Conservation (phyloP, 371 early-diverging fungal genomes). For the Zancudomyces culisetae region DNA sequence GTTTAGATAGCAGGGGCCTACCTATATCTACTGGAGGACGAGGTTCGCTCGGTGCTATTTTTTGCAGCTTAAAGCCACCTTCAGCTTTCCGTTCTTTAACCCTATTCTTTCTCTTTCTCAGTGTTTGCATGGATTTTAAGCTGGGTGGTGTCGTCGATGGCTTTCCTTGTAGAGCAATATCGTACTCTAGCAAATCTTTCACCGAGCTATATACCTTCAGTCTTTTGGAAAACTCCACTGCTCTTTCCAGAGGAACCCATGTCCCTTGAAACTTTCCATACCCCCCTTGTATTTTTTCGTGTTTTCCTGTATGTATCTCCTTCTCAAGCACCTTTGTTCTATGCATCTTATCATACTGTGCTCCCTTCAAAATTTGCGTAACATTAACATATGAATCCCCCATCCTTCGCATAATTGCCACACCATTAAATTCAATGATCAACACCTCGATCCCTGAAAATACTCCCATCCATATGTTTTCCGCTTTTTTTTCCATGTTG, state of each 20-base stretch:
- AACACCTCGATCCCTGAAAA: constrained; percentile 85
- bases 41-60: not conserved
- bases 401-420: constrained; percentile 76
- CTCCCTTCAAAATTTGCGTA: constrained; percentile 88
- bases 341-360: constrained; percentile 69
- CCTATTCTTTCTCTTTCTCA: constrained; percentile 3
- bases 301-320: constrained; percentile 55
- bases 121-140: constrained; percentile 19
- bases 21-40: not conserved
- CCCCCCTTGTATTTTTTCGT: constrained; percentile 89
- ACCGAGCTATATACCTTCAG: constrained; percentile 13
- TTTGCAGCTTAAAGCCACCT: not conserved
- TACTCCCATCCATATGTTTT: constrained; percentile 32
- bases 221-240: constrained; percentile 7
- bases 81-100: not conserved
- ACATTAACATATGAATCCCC: constrained; percentile 76
- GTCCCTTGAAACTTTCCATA: constrained; percentile 92
- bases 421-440: constrained; percentile 59
- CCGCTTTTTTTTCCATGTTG: not conserved
- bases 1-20: not conserved
- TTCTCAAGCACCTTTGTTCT: constrained; percentile 76
- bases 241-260: constrained; percentile 7
- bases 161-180: constrained; percentile 14
- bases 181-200: constrained; percentile 13
- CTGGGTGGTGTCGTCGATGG: constrained; percentile 22